A percentile compares a stretch with the other conserved stretches of the same genome.
Evolutionary conservation across 768 basidiomycete genomes (phyloP).

Genomic region (Porpolomopsis calyptriformis): DNA sequence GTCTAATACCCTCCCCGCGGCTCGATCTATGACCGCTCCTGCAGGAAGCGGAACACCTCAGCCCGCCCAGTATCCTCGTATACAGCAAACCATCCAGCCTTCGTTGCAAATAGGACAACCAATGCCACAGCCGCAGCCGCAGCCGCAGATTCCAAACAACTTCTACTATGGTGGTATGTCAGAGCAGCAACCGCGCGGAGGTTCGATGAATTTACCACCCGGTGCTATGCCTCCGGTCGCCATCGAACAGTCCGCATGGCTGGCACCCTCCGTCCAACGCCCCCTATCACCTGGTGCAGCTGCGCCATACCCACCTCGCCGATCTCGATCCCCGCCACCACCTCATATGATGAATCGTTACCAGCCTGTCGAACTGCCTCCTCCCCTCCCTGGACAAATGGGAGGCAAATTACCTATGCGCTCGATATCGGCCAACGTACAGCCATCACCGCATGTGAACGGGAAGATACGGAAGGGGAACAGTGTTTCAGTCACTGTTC

Average conservation of each 20-base stretch:
- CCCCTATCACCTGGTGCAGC: no score
- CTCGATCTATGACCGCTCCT: conserved; percentile 18
- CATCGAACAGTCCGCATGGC: conserved; percentile 3
- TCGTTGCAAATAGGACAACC: not conserved
- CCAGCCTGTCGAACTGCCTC: conserved; percentile 13
- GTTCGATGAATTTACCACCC: conserved; percentile 28
- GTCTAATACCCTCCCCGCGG: conserved; percentile 18
- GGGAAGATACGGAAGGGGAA: conserved; percentile 52
- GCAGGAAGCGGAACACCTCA: conserved; percentile 10
- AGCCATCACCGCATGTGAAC: conserved; percentile 30
- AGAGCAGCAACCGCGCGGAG: conserved; percentile 1
- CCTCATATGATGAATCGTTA: conserved; percentile 14
- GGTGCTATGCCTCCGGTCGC: conserved; percentile 41
- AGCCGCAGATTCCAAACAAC: conserved; percentile 19
- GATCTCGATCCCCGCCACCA: conserved; percentile 48
- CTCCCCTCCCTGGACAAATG: conserved; percentile 3
- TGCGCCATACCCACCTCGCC: conserved; percentile 21
- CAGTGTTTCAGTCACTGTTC: conserved; percentile 39
- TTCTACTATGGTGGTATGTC: conserved; percentile 10
- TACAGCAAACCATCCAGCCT: not conserved
- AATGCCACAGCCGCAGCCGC: conserved; percentile 12
- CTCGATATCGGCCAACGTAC: conserved; percentile 61
- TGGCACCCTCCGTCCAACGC: not conserved
- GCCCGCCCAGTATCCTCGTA: not conserved
- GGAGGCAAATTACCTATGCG: conserved; percentile 42